Conservation (phyloP, 148 eudicot genomes). For the Pharnaceum exiguum region DNA sequence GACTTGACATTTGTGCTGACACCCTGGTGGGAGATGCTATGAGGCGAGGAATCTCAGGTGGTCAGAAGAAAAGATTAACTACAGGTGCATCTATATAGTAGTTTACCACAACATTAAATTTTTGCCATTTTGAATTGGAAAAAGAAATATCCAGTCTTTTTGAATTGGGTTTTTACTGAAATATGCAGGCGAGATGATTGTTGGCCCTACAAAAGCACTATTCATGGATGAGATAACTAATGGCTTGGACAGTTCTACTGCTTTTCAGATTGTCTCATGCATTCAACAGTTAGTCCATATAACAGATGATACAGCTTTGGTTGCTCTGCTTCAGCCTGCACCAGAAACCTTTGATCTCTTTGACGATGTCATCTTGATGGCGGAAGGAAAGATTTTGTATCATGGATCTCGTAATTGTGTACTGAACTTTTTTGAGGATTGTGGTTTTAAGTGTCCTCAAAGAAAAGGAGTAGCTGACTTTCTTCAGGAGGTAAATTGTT, state of each 20-base stretch:
- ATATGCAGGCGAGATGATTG: conserved; percentile 78
- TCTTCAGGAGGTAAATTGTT: conserved; percentile 69
- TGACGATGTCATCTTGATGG: conserved; percentile 81
- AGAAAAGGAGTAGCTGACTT: conserved; percentile 88
- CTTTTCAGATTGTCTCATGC: conserved; percentile 64
- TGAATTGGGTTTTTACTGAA: not conserved
- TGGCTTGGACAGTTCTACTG: conserved; percentile 89
- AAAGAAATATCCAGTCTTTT: not conserved
- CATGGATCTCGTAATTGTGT: conserved; percentile 60
- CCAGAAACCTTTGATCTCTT: conserved; percentile 81
- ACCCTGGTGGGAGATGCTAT: conserved; percentile 68
- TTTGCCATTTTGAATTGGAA: not conserved
- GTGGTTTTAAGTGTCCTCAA: conserved; percentile 76
- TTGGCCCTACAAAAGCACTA: conserved; percentile 71
- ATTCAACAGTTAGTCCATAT: conserved; percentile 71
- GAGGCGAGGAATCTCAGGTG: conserved; percentile 88
- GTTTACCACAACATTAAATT: not conserved
- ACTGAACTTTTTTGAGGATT: conserved; percentile 48
- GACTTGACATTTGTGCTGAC: conserved; percentile 75
- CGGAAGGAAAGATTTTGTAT: conserved; percentile 76
- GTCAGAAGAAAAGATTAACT: conserved; percentile 81
- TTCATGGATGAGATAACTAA: conserved; percentile 94
- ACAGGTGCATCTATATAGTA: conserved; percentile 36
- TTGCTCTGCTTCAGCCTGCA: conserved; percentile 88
- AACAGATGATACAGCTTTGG: conserved; percentile 58